Evolutionary conservation across 2,329 filamentous ascomycete species (phyloP), one percentile per base, ranked within the genome.

Genomic region (Rutstroemia sp.): DNA sequence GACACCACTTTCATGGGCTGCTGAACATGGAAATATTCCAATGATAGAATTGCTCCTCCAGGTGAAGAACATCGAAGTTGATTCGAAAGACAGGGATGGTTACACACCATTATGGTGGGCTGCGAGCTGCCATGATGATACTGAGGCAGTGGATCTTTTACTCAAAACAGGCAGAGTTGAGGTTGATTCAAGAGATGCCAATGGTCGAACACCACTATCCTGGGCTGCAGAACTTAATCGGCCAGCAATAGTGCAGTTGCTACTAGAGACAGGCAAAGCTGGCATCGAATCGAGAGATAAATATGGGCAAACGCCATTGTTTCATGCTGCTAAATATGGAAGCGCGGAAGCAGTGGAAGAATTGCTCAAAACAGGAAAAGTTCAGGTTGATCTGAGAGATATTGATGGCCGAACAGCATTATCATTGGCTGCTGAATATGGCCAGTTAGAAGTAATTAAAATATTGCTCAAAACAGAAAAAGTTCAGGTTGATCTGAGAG

Each of bases 101-200:
- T 2, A 10, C 1, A 30, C 27, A 16, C 59, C 57, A 14, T 49
- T 61, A 52, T 59, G 5, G 49, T 57, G 21, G 37, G 59, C 59
- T 16, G 47, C 44, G 25, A 10, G 49, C 38, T 48, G n/a, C n/a
- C n/a, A 49, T 39, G 53, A 56, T 1, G 45, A 58, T 45, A 37
- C 52, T 19, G 41, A 4, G 14, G 14, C 39, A 5, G 39, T 41
- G 16, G 18, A 41, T 3, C 14, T 41, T n/a, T 30, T 8, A 27
- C 60, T n/a, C 54, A 59, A 19, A 54, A 54, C 25, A 9, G 25
- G 14, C 44, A 19, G 12, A 21, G 12, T 47, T 23, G 25, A 27
- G 14, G 14, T 23, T 18, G 21, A 47, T 16, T 16, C 45, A 23
- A 47, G 21, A 23, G 21, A 47, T 23, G 21, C 6, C 14, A 47